Percentiles rank a stretch among this genome's conserved stretches.
phyloP scores from a whole-genome alignment of 2,329 filamentous ascomycete species.

The Sporothrix mexicana region DNA sequence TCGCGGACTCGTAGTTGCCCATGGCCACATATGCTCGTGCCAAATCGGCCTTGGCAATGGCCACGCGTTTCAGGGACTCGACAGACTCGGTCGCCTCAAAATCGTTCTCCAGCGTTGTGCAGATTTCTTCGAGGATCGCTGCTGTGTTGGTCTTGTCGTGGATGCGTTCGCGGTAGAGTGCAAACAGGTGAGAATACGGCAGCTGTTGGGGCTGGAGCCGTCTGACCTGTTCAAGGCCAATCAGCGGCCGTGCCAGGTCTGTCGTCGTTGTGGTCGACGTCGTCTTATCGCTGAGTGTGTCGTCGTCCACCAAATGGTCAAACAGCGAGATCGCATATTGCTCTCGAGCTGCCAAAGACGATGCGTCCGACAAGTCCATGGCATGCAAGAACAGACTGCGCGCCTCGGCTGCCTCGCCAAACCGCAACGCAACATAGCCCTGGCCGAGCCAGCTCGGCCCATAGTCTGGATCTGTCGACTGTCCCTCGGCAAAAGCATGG shows the following conservation, averaged over 20 bases:
- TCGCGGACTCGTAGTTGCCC: slow-evolving; percentile 68
- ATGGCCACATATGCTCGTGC: slow-evolving; percentile 80
- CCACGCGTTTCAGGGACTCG: slow-evolving; percentile 74
- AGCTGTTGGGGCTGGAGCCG: slow-evolving; percentile 73
- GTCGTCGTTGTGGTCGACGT: slow-evolving; percentile 58
- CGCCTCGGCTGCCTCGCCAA: slow-evolving; percentile 77
- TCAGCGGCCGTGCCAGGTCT: slow-evolving; percentile 82
- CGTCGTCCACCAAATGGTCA: slow-evolving; percentile 71
- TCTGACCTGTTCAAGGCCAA: slow-evolving; percentile 82
- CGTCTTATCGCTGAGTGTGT: slow-evolving; percentile 48
- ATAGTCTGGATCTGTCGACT: slow-evolving; percentile 93
- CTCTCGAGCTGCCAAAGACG: slow-evolving; percentile 72
- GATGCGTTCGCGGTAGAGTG: slow-evolving; percentile 81
- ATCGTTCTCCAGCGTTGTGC: slow-evolving; percentile 73
- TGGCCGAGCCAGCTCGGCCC: slow-evolving; percentile 94
- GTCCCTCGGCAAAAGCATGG: slow-evolving; percentile 84
- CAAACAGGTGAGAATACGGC: slow-evolving; percentile 75
- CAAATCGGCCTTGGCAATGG: slow-evolving; percentile 83
- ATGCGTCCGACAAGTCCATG: slow-evolving; percentile 86
- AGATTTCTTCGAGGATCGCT: slow-evolving; percentile 68
- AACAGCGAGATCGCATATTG: slow-evolving; percentile 84
- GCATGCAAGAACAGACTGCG: slow-evolving; percentile 89
- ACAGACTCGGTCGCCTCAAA: slow-evolving; percentile 85
- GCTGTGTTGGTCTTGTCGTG: slow-evolving; percentile 70
- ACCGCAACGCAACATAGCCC: slow-evolving; percentile 79